A percentile compares a stretch with the other conserved stretches of the same genome.
Evolutionary conservation across 768 basidiomycete genomes (phyloP).

Genomic region (Paxillus rubicundulus): DNA sequence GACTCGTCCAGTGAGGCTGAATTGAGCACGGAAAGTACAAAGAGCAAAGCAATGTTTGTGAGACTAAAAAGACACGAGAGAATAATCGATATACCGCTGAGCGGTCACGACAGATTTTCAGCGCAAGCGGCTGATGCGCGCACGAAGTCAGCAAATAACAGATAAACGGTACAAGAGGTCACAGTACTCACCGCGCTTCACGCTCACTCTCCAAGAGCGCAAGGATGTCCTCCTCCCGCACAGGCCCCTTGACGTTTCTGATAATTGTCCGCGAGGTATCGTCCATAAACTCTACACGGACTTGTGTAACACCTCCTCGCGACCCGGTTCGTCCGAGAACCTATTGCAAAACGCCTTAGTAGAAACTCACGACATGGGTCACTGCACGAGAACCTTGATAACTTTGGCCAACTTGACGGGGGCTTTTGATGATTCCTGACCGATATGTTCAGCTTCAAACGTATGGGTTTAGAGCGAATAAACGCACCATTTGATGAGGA

Average conservation of each 20-base stretch:
- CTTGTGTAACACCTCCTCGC: conserved; percentile 98
- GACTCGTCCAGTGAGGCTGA: too few species aligned
- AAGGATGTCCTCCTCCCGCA: conserved; percentile 93
- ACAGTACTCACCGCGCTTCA: conserved; percentile 84
- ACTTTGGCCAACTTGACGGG: conserved; percentile 98
- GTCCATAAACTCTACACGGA: conserved; percentile 99
- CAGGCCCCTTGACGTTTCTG: conserved; percentile 98
- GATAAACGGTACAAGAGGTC: too few species aligned
- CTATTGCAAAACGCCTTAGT: conserved; percentile 39
- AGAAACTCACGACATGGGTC: neutral
- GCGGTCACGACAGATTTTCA: conserved; percentile 6
- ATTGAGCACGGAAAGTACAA: too few species aligned
- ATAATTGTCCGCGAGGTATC: conserved; percentile 94
- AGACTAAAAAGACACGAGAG: neutral
- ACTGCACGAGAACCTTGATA: conserved; percentile 66
- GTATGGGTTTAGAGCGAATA: neutral
- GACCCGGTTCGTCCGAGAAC: conserved; percentile 98
- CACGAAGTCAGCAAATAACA: neutral
- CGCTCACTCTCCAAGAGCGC: conserved; percentile 97
- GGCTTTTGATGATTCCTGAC: conserved; percentile 80
- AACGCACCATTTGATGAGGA: conserved; percentile 23
- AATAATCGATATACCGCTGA: neutral
- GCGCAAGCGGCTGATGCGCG: conserved; percentile 20
- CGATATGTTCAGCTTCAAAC: neutral
- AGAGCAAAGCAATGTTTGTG: neutral